A percentile compares a stretch with the other conserved stretches of the same genome.
Conservation (phyloP, 495 filamentous ascomycete genomes). For the Podospora australis region DNA sequence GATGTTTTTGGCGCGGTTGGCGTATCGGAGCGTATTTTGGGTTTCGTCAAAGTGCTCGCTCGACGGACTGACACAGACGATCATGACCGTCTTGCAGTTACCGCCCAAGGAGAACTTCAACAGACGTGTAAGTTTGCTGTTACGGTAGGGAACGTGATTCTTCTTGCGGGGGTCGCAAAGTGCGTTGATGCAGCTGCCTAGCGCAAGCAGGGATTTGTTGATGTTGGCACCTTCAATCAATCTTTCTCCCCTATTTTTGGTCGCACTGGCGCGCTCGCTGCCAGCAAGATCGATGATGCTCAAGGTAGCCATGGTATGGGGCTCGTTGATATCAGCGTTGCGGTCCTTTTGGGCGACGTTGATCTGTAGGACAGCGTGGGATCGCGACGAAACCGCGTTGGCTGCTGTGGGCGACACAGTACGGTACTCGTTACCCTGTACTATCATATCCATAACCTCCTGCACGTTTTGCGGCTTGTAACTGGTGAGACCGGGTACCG, state of each 20-base stretch:
- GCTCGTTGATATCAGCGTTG: slow-evolving; percentile 88
- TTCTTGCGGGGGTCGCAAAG: slow-evolving; percentile 89
- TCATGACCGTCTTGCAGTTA: slow-evolving; percentile 99
- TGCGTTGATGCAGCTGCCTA: slow-evolving; percentile 98
- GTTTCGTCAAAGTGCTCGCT: slow-evolving; percentile 98
- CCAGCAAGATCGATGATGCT: slow-evolving; percentile 98
- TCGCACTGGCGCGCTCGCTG: slow-evolving; percentile 92
- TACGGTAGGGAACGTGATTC: slow-evolving; percentile 94
- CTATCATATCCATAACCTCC: slow-evolving; percentile 99
- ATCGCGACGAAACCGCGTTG: slow-evolving; percentile 95
- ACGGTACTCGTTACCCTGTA: slow-evolving; percentile 86
- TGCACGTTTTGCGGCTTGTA: slow-evolving; percentile 79
- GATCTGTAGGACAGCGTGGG: slow-evolving; percentile 97
- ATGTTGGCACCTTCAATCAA: slow-evolving; percentile 96
- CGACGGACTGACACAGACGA: slow-evolving; percentile 95
- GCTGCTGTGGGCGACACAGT: slow-evolving; percentile 97
- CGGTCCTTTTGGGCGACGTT: slow-evolving; percentile 91
- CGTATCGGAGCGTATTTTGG: slow-evolving; percentile 96
- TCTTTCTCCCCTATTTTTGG: slow-evolving; percentile 90
- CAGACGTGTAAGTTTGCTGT: slow-evolving; percentile 92
- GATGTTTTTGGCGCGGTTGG: slow-evolving; percentile 98
- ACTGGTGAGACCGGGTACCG: slow-evolving; percentile 85
- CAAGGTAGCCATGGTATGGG: slow-evolving; percentile 93
- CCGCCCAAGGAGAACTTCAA: slow-evolving; percentile 96
- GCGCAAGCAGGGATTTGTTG: slow-evolving; percentile 92